Evolutionary conservation across 495 filamentous ascomycete genomes (phyloP).

Genomic region (Penicillium manginii): DNA sequence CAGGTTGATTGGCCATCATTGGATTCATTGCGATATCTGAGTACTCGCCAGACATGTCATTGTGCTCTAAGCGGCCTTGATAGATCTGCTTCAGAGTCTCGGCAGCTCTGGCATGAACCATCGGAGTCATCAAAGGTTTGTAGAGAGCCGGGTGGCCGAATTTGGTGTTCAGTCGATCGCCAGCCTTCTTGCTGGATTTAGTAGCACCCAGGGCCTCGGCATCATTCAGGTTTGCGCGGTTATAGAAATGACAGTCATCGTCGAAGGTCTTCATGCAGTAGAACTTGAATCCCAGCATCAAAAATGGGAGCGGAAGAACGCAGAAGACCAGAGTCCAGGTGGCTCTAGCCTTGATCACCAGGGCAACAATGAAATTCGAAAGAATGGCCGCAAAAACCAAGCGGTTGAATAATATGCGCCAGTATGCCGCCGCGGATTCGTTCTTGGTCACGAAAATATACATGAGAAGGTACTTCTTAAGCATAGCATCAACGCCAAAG

Average conservation of each 20-base stretch:
- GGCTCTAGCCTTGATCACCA: slow-evolving; percentile 67
- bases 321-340: slow-evolving; percentile 62
- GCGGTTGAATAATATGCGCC: slow-evolving; percentile 89
- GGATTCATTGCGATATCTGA: slow-evolving; percentile 76
- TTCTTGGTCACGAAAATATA: slow-evolving; percentile 97
- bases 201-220: slow-evolving; percentile 55
- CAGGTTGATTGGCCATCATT: slow-evolving; percentile 77
- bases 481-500: slow-evolving; percentile 80
- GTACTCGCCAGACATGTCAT: slow-evolving; percentile 66
- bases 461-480: slow-evolving; percentile 94
- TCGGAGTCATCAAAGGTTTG: slow-evolving; percentile 86
- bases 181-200: slow-evolving; percentile 54
- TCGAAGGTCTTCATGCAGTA: slow-evolving; percentile 82
- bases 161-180: slow-evolving; percentile 74
- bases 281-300: slow-evolving; percentile 84
- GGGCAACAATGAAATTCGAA: slow-evolving; percentile 75
- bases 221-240: slow-evolving; percentile 61
- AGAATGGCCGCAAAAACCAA: slow-evolving; percentile 82
- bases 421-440: slow-evolving; percentile 93
- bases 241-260: slow-evolving; percentile 74
- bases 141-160: slow-evolving; percentile 94
- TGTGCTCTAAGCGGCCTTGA: slow-evolving; percentile 70
- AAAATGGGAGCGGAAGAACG: slow-evolving; percentile 75
- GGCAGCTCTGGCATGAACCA: slow-evolving; percentile 91
- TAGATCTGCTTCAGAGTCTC: slow-evolving; percentile 81